A percentile compares a stretch with the other conserved stretches of the same genome.
Conservation (phyloP, 2,329 filamentous ascomycete genomes). For the Didymosphaeria variabile region DNA sequence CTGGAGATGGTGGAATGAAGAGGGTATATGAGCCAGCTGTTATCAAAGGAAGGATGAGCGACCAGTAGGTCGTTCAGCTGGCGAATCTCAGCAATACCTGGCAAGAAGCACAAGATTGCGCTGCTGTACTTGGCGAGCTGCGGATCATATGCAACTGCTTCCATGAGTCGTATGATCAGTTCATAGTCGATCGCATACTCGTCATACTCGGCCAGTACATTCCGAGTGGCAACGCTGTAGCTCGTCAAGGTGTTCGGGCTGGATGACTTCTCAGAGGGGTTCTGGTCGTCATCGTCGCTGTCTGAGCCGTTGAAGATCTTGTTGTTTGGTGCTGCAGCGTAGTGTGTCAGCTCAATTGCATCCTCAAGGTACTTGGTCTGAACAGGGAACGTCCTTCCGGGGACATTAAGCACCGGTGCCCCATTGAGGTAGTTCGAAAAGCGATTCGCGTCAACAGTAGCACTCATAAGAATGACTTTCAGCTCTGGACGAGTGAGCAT, state of each 20-base stretch:
- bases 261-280: slow-evolving; percentile 61
- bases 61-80: slow-evolving; percentile 85
- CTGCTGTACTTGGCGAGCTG: slow-evolving; percentile 78
- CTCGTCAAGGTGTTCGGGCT: slow-evolving; percentile 71
- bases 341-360: slow-evolving; percentile 86
- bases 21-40: slow-evolving; percentile 85
- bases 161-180: slow-evolving; percentile 80
- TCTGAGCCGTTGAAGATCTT: slow-evolving; percentile 63
- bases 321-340: slow-evolving; percentile 53
- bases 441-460: slow-evolving; percentile 89
- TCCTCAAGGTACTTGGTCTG: slow-evolving; percentile 90
- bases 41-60: slow-evolving; percentile 77
- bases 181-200: slow-evolving; percentile 93
- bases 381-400: slow-evolving; percentile 93
- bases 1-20: slow-evolving; percentile 95
- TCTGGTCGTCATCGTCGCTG: slow-evolving; percentile 57
- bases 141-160: slow-evolving; percentile 75
- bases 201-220: slow-evolving; percentile 79
- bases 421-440: slow-evolving; percentile 89
- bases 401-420: slow-evolving; percentile 88
- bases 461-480: slow-evolving; percentile 96
- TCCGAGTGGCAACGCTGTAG: slow-evolving; percentile 80
- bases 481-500: slow-evolving; percentile 79
- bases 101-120: slow-evolving; percentile 92
- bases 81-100: slow-evolving; percentile 92